These are phyloP conservation scores for Pleurotus tuber-regium DNA, from an alignment of 768 basidiomycete genomes.

Conservation along the genomic window DNA sequence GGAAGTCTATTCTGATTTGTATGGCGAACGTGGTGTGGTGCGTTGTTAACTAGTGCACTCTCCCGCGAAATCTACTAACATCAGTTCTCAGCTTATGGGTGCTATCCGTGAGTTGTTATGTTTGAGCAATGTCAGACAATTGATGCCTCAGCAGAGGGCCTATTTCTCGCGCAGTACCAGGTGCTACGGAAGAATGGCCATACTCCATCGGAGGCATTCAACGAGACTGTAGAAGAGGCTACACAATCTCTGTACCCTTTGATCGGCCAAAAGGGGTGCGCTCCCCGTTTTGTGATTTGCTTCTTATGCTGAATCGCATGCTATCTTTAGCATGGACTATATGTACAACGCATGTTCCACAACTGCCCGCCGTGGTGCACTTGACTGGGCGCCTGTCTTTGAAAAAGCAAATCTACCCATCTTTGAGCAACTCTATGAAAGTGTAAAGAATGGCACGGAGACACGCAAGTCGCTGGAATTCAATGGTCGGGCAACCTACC, in stretches of 20 bases:
- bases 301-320: not conserved
- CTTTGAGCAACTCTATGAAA: conserved; percentile 93
- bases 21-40: conserved; percentile 99
- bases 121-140: not conserved
- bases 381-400: conserved; percentile 98
- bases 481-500: conserved; percentile 91
- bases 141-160: conserved; percentile 62
- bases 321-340: conserved; percentile 82
- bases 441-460: conserved; percentile 93
- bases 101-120: conserved; percentile 70
- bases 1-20: conserved; percentile 99
- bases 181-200: conserved; percentile 96
- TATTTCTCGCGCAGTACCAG: conserved; percentile 99
- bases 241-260: conserved; percentile 97
- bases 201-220: conserved; percentile 97
- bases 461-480: conserved; percentile 96
- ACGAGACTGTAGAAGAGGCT: conserved; percentile 99
- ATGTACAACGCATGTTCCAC: conserved; percentile 99
- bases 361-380: conserved; percentile 96
- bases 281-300: conserved; percentile 8
- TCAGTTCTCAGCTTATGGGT: conserved; percentile 77
- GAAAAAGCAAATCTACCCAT: conserved; percentile 93
- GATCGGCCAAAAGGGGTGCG: conserved; percentile 91
- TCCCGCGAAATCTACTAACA: conserved; percentile 10
- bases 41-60: conserved; percentile 31